phyloP scores from a whole-genome alignment of 768 basidiomycete species.

The Sistotremastrum suecicum region DNA sequence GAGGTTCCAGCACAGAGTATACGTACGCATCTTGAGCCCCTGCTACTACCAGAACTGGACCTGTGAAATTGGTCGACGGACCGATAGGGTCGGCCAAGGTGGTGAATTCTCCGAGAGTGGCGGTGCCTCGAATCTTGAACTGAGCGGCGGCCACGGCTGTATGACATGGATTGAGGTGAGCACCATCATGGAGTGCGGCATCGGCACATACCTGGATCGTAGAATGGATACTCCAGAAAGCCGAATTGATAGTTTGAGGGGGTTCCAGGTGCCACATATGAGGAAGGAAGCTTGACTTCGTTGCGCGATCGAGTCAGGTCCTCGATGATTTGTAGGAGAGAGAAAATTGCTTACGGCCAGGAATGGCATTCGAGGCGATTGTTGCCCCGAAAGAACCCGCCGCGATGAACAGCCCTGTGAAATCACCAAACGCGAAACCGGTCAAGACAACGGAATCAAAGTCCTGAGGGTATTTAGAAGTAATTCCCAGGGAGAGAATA shows the following conservation, averaged over 20 bases:
- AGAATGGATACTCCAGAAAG: constrained; percentile 9
- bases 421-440: background rate
- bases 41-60: constrained; percentile 7
- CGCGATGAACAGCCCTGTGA: constrained; percentile 1
- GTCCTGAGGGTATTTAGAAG: too few species aligned
- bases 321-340: too few species aligned
- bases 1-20: too few species aligned
- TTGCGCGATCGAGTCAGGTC: too few species aligned
- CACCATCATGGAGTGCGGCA: background rate
- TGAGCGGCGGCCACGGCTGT: background rate
- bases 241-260: constrained; percentile 7
- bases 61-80: constrained; percentile 5
- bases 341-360: too few species aligned
- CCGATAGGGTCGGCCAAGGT: constrained; percentile 1
- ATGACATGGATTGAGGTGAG: too few species aligned
- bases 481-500: too few species aligned
- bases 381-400: background rate
- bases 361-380: constrained; percentile 5
- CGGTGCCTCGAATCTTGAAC: constrained; percentile 6
- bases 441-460: too few species aligned
- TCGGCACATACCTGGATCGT: background rate
- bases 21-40: too few species aligned
- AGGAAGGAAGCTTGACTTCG: constrained; percentile 2
- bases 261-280: constrained; percentile 1
- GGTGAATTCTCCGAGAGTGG: constrained; percentile 7